Base-by-base conservation (phyloP, 768 basidiomycete genomes). In the Podaxis pistillaris region DNA sequence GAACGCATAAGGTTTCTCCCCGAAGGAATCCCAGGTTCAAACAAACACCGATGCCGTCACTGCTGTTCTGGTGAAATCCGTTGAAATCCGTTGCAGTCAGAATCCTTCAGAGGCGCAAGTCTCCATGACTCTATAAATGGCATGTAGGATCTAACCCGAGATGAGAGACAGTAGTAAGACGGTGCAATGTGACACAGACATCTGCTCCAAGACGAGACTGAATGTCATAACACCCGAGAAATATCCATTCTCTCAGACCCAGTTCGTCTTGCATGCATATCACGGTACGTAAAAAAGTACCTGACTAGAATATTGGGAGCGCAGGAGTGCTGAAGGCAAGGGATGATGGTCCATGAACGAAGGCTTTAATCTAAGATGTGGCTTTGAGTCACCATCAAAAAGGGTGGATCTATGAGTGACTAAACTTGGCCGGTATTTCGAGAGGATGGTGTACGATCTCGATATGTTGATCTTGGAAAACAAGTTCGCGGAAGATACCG, bases 1-100 rank as follows among this genome's bases (percentile, higher is more conserved):
- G 30, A 33, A 33, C 30, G 30, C 57, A 58, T 46, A 26, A 56
- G 58, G 59, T 58, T 50, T 56, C 15, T 58, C 49, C 24, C 63
- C 60, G 63, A 64, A 47, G 41, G 44, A 59, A 60, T 51, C 56
- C 68, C 66, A 71, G 71, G 70, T 69, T 69, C 67, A 64, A 64
- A 68, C 65, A 65, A 62, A 64, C 64, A 61, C 58, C 65, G 64
- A 70, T 71, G 70, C 68, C 70, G 71, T 70, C 68, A 71, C 59
- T 30, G 52, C 41, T 30, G 61, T 68, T 68, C 66, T 9, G 33
- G 0, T 33, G 33, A 9, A 9, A 33, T 70, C 68, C 70, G 68
- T 19, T 49, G 68, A 68, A 59, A 62, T 65, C 71, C 69, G 69
- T 64, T 63, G 54, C 41, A 64, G 52, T 59, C 55, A 28, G 37